Conservation (phyloP, 2,329 filamentous ascomycete species). For the Fonsecaea monophora region DNA sequence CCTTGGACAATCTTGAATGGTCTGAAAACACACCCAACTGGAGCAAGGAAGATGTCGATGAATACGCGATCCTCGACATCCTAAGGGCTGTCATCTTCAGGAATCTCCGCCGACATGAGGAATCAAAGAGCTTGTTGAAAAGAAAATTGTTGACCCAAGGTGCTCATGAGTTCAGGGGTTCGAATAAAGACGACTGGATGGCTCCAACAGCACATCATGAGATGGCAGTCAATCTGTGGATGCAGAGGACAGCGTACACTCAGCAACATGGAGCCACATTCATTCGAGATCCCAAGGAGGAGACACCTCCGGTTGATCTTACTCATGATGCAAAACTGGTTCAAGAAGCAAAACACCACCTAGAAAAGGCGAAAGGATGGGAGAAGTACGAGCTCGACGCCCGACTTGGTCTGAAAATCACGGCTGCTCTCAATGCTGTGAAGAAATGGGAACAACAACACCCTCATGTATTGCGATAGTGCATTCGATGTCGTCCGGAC, state of each 20-base stretch:
- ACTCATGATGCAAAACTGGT: conserved; percentile 51
- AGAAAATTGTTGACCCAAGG: conserved; percentile 65
- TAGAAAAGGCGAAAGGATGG: conserved; percentile 65
- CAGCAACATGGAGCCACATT: conserved; percentile 43
- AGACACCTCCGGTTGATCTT: conserved; percentile 32
- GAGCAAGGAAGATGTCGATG: conserved; percentile 62
- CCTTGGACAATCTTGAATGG: conserved; percentile 70
- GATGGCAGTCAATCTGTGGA: conserved; percentile 81
- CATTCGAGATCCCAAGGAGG: conserved; percentile 20
- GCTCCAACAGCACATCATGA: conserved; percentile 85
- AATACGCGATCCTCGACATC: conserved; percentile 70
- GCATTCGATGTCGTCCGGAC: neutral
- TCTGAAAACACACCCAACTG: conserved; percentile 59
- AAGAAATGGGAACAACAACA: conserved; percentile 50
- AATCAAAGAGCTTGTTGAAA: conserved; percentile 70
- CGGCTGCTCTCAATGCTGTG: conserved; percentile 54
- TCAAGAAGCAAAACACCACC: conserved; percentile 60
- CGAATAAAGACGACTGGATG: conserved; percentile 62
- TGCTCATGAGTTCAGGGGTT: conserved; percentile 57
- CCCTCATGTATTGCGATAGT: conserved; percentile 15
- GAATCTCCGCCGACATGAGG: conserved; percentile 65
- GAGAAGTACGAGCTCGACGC: conserved; percentile 69
- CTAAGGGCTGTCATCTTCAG: conserved; percentile 71
- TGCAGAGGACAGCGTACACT: conserved; percentile 59
- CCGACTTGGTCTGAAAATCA: conserved; percentile 58